phyloP scores from a whole-genome alignment of 2,329 filamentous ascomycete species.

The Colletotrichum sublineola region DNA sequence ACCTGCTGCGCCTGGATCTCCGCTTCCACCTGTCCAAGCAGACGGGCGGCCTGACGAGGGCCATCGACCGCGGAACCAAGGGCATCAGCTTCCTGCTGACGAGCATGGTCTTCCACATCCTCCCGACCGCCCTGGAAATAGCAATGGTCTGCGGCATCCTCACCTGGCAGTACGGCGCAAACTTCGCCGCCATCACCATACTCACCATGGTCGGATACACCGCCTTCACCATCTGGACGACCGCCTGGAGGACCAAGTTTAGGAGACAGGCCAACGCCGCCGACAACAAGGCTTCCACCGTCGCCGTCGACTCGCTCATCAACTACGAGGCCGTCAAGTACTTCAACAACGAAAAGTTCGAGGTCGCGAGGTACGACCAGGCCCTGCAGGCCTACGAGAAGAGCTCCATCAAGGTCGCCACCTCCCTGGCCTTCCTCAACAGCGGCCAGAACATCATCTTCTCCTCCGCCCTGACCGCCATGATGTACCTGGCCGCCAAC shows the following conservation, averaged over 20 bases:
- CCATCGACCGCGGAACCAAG: conserved; percentile 97
- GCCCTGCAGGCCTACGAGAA: conserved; percentile 89
- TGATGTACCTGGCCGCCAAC: conserved; percentile 97
- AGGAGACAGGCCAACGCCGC: conserved; percentile 94
- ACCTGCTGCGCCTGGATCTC: conserved; percentile 88
- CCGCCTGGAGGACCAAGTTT: conserved; percentile 97
- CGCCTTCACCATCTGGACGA: conserved; percentile 97
- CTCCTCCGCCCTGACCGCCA: conserved; percentile 89
- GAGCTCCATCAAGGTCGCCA: conserved; percentile 96
- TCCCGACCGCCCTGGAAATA: conserved; percentile 94
- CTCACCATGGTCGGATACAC: conserved; percentile 94
- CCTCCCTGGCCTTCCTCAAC: conserved; percentile 92
- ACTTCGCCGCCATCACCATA: conserved; percentile 92
- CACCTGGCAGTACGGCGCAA: conserved; percentile 93
- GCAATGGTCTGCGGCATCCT: conserved; percentile 95
- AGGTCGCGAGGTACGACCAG: conserved; percentile 90
- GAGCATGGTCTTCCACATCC: conserved; percentile 98
- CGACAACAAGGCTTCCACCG: conserved; percentile 94
- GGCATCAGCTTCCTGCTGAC: conserved; percentile 97
- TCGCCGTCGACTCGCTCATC: conserved; percentile 95
- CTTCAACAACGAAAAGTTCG: conserved; percentile 98
- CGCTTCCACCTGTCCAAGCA: conserved; percentile 95
- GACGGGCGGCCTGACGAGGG: conserved; percentile 92
- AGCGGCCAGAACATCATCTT: conserved; percentile 98
- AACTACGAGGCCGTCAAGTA: conserved; percentile 99